These are phyloP conservation scores for Posidonia australis DNA, from an alignment of 106 monocot genomes.

Conservation along the genomic window DNA sequence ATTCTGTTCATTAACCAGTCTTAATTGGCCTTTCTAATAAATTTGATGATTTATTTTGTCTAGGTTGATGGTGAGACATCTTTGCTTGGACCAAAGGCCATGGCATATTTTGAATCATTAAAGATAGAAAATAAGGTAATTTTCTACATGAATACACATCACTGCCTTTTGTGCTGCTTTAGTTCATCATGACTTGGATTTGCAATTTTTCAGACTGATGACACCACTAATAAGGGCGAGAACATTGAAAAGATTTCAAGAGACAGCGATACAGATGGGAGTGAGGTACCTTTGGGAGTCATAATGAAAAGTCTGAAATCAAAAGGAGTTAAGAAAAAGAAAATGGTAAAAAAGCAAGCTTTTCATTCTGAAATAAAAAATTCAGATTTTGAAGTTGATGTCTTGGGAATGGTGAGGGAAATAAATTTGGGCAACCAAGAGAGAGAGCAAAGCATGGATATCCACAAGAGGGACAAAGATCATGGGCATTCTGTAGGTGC, in stretches of 20 bases:
- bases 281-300: constrained; percentile 70
- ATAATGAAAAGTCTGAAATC: constrained; percentile 76
- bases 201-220: constrained; percentile 20
- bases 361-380: constrained; percentile 15
- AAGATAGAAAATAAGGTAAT: constrained; percentile 33
- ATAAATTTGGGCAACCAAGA: constrained; percentile 57
- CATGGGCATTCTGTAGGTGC: neutral
- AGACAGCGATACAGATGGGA: constrained; percentile 48
- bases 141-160: neutral
- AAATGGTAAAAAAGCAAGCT: constrained; percentile 30
- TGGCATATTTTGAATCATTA: constrained; percentile 80
- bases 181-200: neutral
- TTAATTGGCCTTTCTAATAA: neutral
- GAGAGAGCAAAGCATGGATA: constrained; percentile 14
- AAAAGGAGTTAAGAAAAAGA: constrained; percentile 60
- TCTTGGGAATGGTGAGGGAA: constrained; percentile 79
- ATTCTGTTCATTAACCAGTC: neutral
- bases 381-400: constrained; percentile 57
- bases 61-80: constrained; percentile 23
- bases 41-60: constrained; percentile 9
- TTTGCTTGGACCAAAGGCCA: constrained; percentile 39
- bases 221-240: constrained; percentile 28
- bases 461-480: constrained; percentile 12
- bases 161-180: too few species aligned
- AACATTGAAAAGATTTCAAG: constrained; percentile 23